Evolutionary conservation across 371 early-diverging fungal genomes (phyloP).

Genomic region (Circinella minor): DNA sequence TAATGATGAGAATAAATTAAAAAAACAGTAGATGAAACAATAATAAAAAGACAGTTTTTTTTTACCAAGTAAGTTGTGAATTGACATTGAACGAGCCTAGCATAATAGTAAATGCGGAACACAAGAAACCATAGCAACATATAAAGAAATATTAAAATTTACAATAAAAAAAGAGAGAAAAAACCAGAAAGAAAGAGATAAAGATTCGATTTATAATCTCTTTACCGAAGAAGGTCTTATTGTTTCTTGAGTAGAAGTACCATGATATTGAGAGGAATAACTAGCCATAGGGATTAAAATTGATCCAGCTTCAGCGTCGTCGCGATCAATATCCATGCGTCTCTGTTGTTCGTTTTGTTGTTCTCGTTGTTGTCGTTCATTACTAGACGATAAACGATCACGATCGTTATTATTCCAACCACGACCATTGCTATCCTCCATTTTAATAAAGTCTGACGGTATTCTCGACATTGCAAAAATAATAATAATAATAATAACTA

Average conservation of each 20-base stretch:
- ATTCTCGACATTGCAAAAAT: neutral
- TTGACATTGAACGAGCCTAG: conserved; percentile 14
- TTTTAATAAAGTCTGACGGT: neutral
- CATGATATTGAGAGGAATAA: neutral
- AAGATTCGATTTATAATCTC: neutral
- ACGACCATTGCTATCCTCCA: neutral
- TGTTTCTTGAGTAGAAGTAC: neutral
- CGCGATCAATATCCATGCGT: conserved; percentile 24
- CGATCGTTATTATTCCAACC: neutral
- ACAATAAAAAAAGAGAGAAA: neutral
- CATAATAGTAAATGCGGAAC: neutral
- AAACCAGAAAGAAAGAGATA: neutral
- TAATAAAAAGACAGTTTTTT: neutral
- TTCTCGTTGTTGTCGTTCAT: conserved; percentile 6
- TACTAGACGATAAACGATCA: neutral
- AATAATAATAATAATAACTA: neutral
- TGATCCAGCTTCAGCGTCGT: conserved; percentile 47
- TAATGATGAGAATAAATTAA: neutral
- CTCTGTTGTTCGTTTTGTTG: conserved; percentile 8
- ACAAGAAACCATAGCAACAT: neutral
- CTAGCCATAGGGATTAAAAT: conserved; percentile 45
- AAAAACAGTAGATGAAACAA: neutral
- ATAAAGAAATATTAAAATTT: neutral
- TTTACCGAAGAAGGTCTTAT: neutral
- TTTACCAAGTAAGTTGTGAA: conserved; percentile 10